Base-by-base conservation (phyloP, 805 yeast genomes). In the Teunomyces kruisii region DNA sequence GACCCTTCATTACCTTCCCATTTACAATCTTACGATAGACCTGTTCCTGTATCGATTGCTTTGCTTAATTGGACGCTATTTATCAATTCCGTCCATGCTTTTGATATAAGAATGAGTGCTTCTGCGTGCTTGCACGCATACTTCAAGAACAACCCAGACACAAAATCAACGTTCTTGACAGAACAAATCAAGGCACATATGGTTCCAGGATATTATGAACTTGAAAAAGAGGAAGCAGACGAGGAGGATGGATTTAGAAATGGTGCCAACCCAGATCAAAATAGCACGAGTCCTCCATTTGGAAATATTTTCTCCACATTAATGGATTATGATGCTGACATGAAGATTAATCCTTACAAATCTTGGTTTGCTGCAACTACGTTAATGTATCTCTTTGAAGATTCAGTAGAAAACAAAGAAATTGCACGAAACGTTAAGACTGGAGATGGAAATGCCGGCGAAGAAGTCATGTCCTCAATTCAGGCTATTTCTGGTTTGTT, bases 21-120 rank as follows among this genome's bases (percentile, higher is more conserved):
- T 44, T 50, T 65, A 13, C 75, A 70, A 43, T 33, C 58, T 1
- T 69, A 56, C 33, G 64, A 61, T 36, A 55, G 50, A 37, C 58
- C 63, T 1, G 65, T 88, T 2, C 92, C 97, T 0, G 95, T 88
- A 0, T 73, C 85, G 0, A 72, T 76, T 24, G 89, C 95, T 0
- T 69, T 94, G 40, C 57, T 92, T 26, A 84, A 86, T 50, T 94
- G 99, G 99, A 75, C 88, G 28, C 65, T 92, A 6, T 77, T 72
- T 47, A 79, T 83, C 3, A 88, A 87, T 51, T 88, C 97, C 0
- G 86, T 90, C 2, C 97, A 91, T 55, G 67, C 82, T 0, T 94
- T 94, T 61, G 91, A 88, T 49, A 76, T 90, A 5, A 74, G 99
- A 53, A 79, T 82, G 8, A 90, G 90, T 1, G 79, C 97, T 3